Evolutionary conservation across 495 filamentous ascomycete genomes (phyloP).

Genomic region (Neurospora tetraspora): DNA sequence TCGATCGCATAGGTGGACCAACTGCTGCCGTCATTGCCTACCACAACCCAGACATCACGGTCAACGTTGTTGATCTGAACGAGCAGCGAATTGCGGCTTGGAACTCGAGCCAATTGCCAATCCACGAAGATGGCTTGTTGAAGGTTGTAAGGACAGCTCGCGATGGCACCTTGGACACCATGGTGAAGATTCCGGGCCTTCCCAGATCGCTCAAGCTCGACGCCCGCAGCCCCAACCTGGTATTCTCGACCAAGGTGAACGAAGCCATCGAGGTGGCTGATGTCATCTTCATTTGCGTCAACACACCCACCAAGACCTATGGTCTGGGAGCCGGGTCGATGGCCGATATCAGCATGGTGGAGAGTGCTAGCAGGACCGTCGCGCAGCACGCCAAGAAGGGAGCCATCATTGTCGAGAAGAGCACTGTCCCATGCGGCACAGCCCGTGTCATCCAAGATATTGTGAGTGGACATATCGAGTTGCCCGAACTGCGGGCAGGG

Average conservation of each 20-base stretch:
- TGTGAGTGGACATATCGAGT: constrained; percentile 26
- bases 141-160: constrained; percentile 56
- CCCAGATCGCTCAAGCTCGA: constrained; percentile 13
- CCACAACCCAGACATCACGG: constrained; percentile 55
- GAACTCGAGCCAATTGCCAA: constrained; percentile 65
- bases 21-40: constrained; percentile 66
- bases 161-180: constrained; percentile 37
- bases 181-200: constrained; percentile 10
- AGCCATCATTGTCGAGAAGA: constrained; percentile 76
- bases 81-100: constrained; percentile 54
- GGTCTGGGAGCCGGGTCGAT: constrained; percentile 63
- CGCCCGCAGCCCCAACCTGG: constrained; percentile 47
- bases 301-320: constrained; percentile 68
- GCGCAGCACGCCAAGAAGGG: constrained; percentile 54
- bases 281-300: constrained; percentile 68
- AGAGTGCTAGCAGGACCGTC: constrained; percentile 56
- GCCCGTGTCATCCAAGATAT: constrained; percentile 60
- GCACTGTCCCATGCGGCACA: constrained; percentile 72
- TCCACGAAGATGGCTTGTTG: constrained; percentile 63
- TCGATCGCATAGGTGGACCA: constrained; percentile 48
- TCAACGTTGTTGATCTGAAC: constrained; percentile 66
- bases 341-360: constrained; percentile 63
- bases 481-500: neutral
- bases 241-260: constrained; percentile 60
- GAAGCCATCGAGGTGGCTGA: constrained; percentile 56